These are phyloP conservation scores for Arthrobotrys sinensis DNA, from an alignment of 2,329 filamentous ascomycete species.

Conservation along the genomic window DNA sequence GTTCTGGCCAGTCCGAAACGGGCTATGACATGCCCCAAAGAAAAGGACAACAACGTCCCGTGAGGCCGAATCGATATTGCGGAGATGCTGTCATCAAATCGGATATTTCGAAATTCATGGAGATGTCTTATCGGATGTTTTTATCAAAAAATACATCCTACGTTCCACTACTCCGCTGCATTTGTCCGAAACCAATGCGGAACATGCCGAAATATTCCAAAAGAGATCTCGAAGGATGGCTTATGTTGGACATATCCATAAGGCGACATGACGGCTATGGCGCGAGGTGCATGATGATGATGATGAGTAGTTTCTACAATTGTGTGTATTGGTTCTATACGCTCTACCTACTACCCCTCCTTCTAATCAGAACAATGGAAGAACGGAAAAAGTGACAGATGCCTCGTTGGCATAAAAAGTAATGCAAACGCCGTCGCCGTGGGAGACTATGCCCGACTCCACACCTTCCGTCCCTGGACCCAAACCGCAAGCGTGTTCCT, in stretches of 20 bases:
- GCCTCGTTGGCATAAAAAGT: background rate
- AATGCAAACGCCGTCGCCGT: background rate
- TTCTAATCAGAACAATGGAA: background rate
- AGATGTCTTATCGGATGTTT: background rate
- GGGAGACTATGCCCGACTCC: constrained; percentile 28
- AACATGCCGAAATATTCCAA: background rate
- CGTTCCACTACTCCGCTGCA: constrained; percentile 17
- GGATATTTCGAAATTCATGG: background rate
- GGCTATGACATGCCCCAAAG: background rate
- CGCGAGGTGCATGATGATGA: too few species aligned
- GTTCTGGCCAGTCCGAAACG: constrained; percentile 9
- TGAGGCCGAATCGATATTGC: background rate
- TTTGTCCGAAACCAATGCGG: constrained; percentile 21
- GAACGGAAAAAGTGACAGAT: background rate
- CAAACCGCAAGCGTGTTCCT: constrained; percentile 90
- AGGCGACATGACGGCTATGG: too few species aligned
- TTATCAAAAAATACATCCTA: background rate
- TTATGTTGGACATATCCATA: background rate
- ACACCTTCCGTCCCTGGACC: constrained; percentile 85
- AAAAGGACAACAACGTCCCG: background rate
- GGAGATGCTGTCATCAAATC: background rate
- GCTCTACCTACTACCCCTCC: constrained; percentile 9
- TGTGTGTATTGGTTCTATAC: constrained; percentile 5
- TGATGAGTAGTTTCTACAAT: background rate
- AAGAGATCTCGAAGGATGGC: background rate